Evolutionary conservation across 148 eudicot species (phyloP).

Genomic region (Camellia lanceoleosa): DNA sequence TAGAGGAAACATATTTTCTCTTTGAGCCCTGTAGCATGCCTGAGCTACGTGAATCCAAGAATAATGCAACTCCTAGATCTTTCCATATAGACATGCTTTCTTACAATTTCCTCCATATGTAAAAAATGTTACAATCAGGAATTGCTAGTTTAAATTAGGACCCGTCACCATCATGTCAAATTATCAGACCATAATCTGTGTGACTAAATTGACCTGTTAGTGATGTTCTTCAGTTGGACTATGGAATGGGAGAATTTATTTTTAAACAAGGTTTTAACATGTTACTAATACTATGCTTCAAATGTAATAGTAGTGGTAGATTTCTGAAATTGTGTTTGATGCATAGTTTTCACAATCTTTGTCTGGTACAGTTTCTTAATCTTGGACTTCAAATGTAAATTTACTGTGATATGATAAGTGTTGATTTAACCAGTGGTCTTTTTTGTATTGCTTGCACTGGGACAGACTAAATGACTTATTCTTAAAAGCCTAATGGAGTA

Average conservation of each 20-base stretch:
- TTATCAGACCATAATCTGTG: background rate
- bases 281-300: background rate
- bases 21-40: background rate
- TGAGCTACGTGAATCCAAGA: background rate
- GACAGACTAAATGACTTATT: too few relatives aligned
- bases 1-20: background rate
- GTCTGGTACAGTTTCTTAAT: background rate
- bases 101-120: too few relatives aligned
- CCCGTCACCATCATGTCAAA: too few relatives aligned
- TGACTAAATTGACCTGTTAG: background rate
- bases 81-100: background rate
- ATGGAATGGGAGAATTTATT: background rate
- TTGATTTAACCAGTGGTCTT: background rate
- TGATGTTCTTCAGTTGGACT: background rate
- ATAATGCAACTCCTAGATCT: too few relatives aligned
- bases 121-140: too few relatives aligned
- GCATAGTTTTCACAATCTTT: background rate
- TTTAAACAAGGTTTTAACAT: background rate
- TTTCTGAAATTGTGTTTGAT: background rate
- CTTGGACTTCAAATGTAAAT: too few relatives aligned
- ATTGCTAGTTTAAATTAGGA: too few relatives aligned
- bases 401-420: too few relatives aligned
- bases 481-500: background rate
- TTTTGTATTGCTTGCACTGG: too few relatives aligned
- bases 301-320: background rate